Percentiles rank a stretch among this genome's conserved stretches.
phyloP scores from a whole-genome alignment of 2,329 filamentous ascomycete species.

The Stemphylium vesicarium region DNA sequence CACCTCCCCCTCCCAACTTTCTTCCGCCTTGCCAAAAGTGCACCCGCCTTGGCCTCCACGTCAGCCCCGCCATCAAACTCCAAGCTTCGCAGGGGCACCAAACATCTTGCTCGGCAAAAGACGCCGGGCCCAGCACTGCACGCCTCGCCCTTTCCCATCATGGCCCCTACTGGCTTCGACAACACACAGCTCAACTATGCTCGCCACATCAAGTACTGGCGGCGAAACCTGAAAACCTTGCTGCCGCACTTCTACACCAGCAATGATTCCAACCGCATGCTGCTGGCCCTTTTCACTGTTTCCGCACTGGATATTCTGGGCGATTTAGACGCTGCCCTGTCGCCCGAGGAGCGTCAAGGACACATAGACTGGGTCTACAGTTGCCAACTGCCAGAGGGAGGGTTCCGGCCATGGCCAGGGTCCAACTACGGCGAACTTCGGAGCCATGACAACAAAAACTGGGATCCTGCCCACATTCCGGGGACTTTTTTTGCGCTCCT shows the following conservation, averaged over 20 bases:
- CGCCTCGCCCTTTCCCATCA: conserved; percentile 15
- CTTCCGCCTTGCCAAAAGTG: not conserved
- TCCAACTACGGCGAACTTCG: conserved; percentile 61
- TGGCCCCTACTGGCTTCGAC: conserved; percentile 28
- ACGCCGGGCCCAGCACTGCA: conserved; percentile 10
- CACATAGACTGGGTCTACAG: conserved; percentile 80
- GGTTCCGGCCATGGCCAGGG: conserved; percentile 85
- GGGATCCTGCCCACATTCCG: conserved; percentile 82
- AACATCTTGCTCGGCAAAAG: conserved; percentile 10
- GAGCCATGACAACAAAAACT: conserved; percentile 61
- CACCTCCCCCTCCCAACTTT: not conserved
- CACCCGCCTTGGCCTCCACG: conserved; percentile 6
- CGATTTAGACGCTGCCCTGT: conserved; percentile 63
- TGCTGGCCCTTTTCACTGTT: conserved; percentile 86
- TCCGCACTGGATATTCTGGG: conserved; percentile 83
- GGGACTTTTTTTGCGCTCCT: conserved; percentile 89
- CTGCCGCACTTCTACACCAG: conserved; percentile 84
- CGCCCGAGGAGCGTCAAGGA: conserved; percentile 59
- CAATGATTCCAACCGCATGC: conserved; percentile 90
- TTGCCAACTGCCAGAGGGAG: conserved; percentile 84
- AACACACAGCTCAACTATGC: conserved; percentile 41
- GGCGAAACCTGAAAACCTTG: conserved; percentile 80
- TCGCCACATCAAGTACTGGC: conserved; percentile 86
- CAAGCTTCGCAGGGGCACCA: conserved; percentile 9
- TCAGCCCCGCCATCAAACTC: conserved; percentile 14